phyloP scores from a whole-genome alignment of 73 alveolate genomes.

The Tetrahymena thermophila region DNA sequence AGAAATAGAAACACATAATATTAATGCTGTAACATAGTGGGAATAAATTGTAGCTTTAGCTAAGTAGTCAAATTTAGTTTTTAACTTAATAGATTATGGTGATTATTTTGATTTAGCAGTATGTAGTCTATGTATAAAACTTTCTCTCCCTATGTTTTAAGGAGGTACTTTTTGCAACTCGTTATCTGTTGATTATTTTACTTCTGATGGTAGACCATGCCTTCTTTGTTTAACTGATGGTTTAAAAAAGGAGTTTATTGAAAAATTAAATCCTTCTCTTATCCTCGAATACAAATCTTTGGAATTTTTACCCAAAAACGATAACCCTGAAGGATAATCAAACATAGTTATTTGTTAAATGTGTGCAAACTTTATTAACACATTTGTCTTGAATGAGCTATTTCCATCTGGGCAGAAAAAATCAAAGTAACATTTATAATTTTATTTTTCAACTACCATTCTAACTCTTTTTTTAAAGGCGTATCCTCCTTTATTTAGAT shows the following conservation, averaged over 20 bases:
- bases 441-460: not conserved
- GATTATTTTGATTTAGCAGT: slow-evolving; percentile 84
- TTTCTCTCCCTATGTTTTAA: slow-evolving; percentile 47
- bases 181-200: slow-evolving; percentile 55
- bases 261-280: slow-evolving; percentile 36
- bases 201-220: slow-evolving; percentile 55
- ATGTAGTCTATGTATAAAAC: slow-evolving; percentile 35
- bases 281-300: slow-evolving; percentile 28
- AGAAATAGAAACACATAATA: slow-evolving; percentile 45
- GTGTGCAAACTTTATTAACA: slow-evolving; percentile 54
- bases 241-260: slow-evolving; percentile 32
- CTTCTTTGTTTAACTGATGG: slow-evolving; percentile 56
- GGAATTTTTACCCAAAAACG: slow-evolving; percentile 55
- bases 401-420: not conserved
- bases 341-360: slow-evolving; percentile 54
- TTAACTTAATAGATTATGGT: slow-evolving; percentile 81
- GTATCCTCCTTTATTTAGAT: slow-evolving; percentile 11
- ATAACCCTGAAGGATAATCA: slow-evolving; percentile 66
- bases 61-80: slow-evolving; percentile 53
- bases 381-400: slow-evolving; percentile 15
- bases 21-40: slow-evolving; percentile 65
- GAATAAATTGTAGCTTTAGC: slow-evolving; percentile 49
- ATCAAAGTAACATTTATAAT: not conserved
- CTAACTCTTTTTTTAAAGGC: not conserved
- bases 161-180: slow-evolving; percentile 71